phyloP scores from a whole-genome alignment of 257 asterid genomes.

The Rehmannia glutinosa region DNA sequence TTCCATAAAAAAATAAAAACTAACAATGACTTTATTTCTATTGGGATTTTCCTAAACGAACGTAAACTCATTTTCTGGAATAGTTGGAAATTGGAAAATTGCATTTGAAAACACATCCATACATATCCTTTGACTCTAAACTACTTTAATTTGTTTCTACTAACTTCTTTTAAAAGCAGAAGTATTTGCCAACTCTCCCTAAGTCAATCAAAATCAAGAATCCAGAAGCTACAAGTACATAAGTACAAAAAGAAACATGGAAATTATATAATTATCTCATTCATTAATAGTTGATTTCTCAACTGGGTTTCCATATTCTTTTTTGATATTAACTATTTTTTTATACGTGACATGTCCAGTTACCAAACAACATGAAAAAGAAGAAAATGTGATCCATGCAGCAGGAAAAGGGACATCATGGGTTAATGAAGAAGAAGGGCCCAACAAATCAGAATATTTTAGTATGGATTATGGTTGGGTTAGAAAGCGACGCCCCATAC shows the following conservation, averaged over 20 bases:
- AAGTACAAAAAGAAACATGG: not conserved
- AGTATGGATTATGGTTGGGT: constrained; percentile 64
- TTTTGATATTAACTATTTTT: not conserved
- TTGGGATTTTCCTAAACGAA: no score
- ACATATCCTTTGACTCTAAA: no score
- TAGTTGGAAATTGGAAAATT: no score
- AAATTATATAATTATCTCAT: no score
- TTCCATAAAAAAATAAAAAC: no score
- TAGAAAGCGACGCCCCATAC: constrained; percentile 59
- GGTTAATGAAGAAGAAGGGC: constrained; percentile 26
- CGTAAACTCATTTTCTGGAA: no score
- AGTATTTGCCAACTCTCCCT: no score
- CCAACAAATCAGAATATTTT: constrained; percentile 40
- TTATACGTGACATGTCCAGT: constrained; percentile 22
- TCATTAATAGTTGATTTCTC: not conserved
- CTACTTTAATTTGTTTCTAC: no score
- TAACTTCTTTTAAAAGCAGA: no score
- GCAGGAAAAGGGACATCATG: constrained; percentile 36
- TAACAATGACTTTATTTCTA: no score
- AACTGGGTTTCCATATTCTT: not conserved
- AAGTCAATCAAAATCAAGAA: no score
- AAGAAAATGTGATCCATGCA: constrained; percentile 25
- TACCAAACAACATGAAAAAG: constrained; percentile 22
- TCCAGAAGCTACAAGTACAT: constrained; percentile 7
- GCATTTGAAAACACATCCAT: no score